Evolutionary conservation across 495 filamentous ascomycete genomes (phyloP), one percentile per base, ranked within the genome.

Genomic region (Cercophora sp.): DNA sequence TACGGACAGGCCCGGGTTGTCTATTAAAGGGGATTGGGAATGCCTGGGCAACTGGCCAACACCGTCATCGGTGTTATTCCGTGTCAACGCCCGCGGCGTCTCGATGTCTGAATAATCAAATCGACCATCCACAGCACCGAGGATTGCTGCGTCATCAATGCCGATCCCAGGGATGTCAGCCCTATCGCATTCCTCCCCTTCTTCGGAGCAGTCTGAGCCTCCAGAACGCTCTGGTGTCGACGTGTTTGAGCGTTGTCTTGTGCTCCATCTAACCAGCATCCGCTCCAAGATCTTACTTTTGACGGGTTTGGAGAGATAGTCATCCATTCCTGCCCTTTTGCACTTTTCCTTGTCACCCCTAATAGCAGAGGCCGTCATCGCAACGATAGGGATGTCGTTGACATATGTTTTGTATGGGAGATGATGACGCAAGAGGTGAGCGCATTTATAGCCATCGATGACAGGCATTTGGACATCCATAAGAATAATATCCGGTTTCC

Each of bases 401-500:
- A 77, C 71, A 11, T 73, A 66, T 11, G 63, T 62, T 41, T 77
- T 78, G 57, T 85, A 83, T 3, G 80, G 82, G 2, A 67, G 48
- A 51, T 84, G 76, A 42, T 80, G 77, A 32, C 88, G 73, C 20
- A 93, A 80, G 25, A 81, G 74, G n/a, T 84, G 82, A 0, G 87
- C 90, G 26, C 87, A 85, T 25, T 77, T 72, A 58, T 91, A 92
- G 1, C 89, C 89, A 55, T 91, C 88, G 52, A 91, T 80, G 13
- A 90, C 73, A 4, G 87, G 85, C 86, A 93, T 91, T 64, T 91
- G 86, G 0, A 91, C 82, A 58, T 94, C 87, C 89, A 94, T 93
- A 6, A 92, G 75, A 40, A 92, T 87, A n/a, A 92, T 84, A 55
- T 92, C 80, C 1, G 86, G 82, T 45, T 71, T 78, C 8, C 70